Conservation (phyloP, 2,329 filamentous ascomycete species). For the Ceratocystis papillata region DNA sequence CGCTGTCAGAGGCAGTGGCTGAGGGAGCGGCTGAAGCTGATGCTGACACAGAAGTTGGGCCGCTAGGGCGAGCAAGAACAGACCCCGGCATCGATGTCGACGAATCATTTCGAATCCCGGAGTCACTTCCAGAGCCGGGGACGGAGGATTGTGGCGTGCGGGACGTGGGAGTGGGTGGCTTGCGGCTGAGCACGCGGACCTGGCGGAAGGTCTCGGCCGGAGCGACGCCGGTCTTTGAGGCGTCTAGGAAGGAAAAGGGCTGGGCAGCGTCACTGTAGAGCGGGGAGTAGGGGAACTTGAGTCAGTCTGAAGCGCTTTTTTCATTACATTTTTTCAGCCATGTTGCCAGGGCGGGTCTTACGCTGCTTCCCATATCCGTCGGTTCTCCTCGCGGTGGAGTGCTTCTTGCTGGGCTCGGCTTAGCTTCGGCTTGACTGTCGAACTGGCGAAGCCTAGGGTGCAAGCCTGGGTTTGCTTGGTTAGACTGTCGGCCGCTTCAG, state of each 20-base stretch:
- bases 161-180: constrained; percentile 50
- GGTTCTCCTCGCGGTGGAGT: constrained; percentile 72
- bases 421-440: constrained; percentile 36
- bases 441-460: constrained; percentile 25
- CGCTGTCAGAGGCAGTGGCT: constrained; percentile 35
- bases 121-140: constrained; percentile 59
- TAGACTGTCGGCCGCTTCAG: constrained; percentile 56
- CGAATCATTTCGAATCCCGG: constrained; percentile 36
- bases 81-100: too few relatives aligned
- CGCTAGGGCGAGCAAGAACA: background rate
- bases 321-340: background rate
- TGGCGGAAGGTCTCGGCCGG: constrained; percentile 62
- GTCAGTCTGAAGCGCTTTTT: constrained; percentile 2
- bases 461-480: constrained; percentile 30
- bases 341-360: constrained; percentile 33
- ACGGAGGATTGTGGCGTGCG: background rate
- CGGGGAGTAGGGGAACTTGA: background rate
- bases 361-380: constrained; percentile 82
- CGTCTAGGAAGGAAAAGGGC: constrained; percentile 64
- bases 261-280: constrained; percentile 56
- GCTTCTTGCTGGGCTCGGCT: constrained; percentile 68
- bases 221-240: constrained; percentile 41
- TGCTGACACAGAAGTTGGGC: background rate
- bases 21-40: background rate
- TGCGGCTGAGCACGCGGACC: constrained; percentile 75